Base-by-base conservation (phyloP, 352 stramenopile species). In the Stephanocyclus meneghinianus region DNA sequence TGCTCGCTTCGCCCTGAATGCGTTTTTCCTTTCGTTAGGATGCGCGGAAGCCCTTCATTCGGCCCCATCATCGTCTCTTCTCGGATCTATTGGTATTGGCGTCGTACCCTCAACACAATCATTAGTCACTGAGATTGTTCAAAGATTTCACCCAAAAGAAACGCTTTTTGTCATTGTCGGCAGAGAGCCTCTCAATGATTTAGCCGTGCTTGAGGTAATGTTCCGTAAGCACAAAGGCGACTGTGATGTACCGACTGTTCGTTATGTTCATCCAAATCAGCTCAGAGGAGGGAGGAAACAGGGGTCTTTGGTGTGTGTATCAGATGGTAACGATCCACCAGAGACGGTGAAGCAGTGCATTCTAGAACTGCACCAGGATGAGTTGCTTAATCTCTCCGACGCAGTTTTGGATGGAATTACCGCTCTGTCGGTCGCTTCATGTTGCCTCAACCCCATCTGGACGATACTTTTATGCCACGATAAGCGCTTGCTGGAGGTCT, bases 221-320 rank as follows among this genome's bases (percentile, higher is more conserved):
- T 53, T 53, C 45, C 11, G 13, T 21, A 53, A 53, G 45, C 45
- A 53, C 45, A 53, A 16, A 21, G 11, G 13, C n/a, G 45, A 53
- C 11, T 53, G 45, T 21, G n/a, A 21, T 53, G 11, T 21, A 16
- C 45, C 45, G n/a, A 16, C 11, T 16, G 45, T 53, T 53, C 13
- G n/a, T 21, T 53, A 53, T 53, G n/a, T 53, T 21, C 45, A 53
- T 53, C 45, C 45, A 53, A 53, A 53, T 53, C 45, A 53, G 10
- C 45, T 53, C n/a, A 53, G 45, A 53, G 45, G 45, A 53, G 45
- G 45, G n/a, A 1, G 13, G 11, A 21, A 21, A 53, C 11, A 53
- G 45, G 45, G 45, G 45, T 53, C 45, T 53, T 21, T 53, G 45
- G 45, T 53, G 45, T 53, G 45, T 21, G n/a, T 53, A 4, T 53